Evolutionary conservation across 108 stramenopile genomes (phyloP).

Genomic region (Hondaea fermentalgiana): DNA sequence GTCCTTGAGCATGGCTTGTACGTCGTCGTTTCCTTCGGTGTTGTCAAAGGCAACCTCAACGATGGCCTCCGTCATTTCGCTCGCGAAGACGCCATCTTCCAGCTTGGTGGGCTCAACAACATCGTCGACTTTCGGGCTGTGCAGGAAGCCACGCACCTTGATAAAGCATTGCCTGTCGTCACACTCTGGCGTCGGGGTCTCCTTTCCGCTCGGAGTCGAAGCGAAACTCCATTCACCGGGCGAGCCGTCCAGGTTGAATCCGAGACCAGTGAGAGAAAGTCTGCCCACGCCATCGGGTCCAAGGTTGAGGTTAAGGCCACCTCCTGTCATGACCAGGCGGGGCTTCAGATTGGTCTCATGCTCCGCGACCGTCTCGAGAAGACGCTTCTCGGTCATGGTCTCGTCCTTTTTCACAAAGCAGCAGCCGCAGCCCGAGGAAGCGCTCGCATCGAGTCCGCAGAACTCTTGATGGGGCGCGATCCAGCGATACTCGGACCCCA

Average conservation of each 20-base stretch:
- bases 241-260: background rate
- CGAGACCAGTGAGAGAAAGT: background rate
- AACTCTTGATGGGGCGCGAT: background rate
- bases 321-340: background rate
- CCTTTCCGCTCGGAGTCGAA: background rate
- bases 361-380: background rate
- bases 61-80: background rate
- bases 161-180: background rate
- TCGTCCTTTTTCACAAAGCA: background rate
- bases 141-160: background rate
- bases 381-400: no score
- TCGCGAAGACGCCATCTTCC: background rate
- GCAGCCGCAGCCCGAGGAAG: background rate
- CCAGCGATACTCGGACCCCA: background rate
- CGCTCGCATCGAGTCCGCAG: background rate
- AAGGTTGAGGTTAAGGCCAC: background rate
- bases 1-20: background rate
- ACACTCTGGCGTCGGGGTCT: background rate
- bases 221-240: background rate
- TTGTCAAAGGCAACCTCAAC: background rate
- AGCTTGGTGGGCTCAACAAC: background rate
- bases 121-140: background rate
- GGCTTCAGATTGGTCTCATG: background rate
- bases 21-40: background rate
- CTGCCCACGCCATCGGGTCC: no score